phyloP scores from a whole-genome alignment of 2,329 filamentous ascomycete genomes.

The Colletotrichum filicis region DNA sequence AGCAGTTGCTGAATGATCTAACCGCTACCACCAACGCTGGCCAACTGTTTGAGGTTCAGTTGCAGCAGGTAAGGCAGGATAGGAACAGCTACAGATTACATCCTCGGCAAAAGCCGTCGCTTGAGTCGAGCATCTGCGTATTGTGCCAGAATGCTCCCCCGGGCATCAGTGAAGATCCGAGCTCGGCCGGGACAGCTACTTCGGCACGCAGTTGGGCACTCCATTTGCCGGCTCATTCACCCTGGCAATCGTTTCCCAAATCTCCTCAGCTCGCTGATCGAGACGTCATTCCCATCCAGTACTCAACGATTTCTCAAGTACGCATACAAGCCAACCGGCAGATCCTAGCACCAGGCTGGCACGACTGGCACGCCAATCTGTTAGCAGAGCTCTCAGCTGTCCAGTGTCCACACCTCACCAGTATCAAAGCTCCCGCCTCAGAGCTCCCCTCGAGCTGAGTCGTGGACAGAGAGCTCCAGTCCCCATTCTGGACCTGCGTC shows the following conservation, averaged over 20 bases:
- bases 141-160: background rate
- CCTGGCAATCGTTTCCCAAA: slow-evolving; percentile 2
- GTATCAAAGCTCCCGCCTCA: background rate
- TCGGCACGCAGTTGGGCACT: background rate
- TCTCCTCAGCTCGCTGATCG: background rate
- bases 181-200: background rate
- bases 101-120: background rate
- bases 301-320: background rate
- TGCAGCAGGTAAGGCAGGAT: no score
- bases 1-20: background rate
- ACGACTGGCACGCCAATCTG: no score
- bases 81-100: background rate
- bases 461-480: background rate
- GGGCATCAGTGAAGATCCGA: slow-evolving; percentile 1
- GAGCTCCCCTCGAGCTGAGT: background rate
- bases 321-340: no score
- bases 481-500: background rate
- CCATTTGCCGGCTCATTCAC: background rate
- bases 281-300: background rate
- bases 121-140: background rate
- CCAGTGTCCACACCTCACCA: no score
- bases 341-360: no score
- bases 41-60: background rate
- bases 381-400: no score
- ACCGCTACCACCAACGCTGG: no score